A percentile compares a stretch with the other conserved stretches of the same genome.
Conservation (phyloP, 2,329 filamentous ascomycete genomes). For the Alternaria gaisen region DNA sequence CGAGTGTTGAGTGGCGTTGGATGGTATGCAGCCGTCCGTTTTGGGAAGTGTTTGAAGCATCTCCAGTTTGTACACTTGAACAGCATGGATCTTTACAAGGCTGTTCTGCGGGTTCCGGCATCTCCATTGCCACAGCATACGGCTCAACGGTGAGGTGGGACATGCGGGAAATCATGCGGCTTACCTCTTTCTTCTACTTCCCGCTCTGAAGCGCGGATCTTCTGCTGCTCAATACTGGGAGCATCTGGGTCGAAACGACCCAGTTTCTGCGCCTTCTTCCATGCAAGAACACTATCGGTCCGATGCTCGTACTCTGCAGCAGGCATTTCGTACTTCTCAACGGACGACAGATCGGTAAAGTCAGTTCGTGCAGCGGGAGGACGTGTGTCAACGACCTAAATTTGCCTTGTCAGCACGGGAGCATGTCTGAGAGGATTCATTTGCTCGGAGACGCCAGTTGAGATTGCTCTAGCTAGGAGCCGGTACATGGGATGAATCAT, state of each 20-base stretch:
- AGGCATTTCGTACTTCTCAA: constrained; percentile 93
- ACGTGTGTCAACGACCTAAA: constrained; percentile 80
- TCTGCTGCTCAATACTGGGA: constrained; percentile 75
- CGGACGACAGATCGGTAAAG: constrained; percentile 79
- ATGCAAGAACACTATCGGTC: constrained; percentile 87
- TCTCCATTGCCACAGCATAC: constrained; percentile 26
- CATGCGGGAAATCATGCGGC: constrained; percentile 28
- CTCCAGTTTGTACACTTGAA: constrained; percentile 12
- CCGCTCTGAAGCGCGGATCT: constrained; percentile 71
- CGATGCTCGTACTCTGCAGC: constrained; percentile 84
- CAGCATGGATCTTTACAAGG: neutral
- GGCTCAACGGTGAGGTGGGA: constrained; percentile 20
- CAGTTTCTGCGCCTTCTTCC: constrained; percentile 95
- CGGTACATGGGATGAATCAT: constrained; percentile 28
- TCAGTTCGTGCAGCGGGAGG: constrained; percentile 79
- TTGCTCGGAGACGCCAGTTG: constrained; percentile 24
- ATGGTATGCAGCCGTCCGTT: constrained; percentile 27
- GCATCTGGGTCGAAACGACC: constrained; percentile 93
- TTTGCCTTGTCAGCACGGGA: constrained; percentile 31
- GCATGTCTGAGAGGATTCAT: constrained; percentile 23
- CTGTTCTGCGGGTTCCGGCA: neutral
- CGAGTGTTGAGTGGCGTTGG: constrained; percentile 5
- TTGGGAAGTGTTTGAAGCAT: constrained; percentile 31
- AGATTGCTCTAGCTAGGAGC: constrained; percentile 14
- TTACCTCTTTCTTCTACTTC: constrained; percentile 75